These are phyloP conservation scores for Trifolium repens DNA, from an alignment of 306 rosid genomes.

Conservation along the genomic window DNA sequence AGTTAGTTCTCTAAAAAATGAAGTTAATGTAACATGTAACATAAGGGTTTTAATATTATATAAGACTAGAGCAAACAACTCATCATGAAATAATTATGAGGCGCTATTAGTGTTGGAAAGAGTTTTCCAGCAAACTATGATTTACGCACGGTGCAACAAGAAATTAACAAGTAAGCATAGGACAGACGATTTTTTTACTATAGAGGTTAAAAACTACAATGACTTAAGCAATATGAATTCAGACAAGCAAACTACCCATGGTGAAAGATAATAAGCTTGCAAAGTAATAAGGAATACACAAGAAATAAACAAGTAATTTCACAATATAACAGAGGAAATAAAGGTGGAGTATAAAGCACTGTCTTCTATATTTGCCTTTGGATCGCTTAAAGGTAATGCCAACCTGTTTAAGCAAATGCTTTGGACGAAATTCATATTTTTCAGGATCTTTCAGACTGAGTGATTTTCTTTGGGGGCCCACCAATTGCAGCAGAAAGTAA, in stretches of 20 bases:
- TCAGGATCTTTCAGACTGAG: constrained; percentile 96
- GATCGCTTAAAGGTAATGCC: constrained; percentile 14
- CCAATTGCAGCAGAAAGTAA: constrained; percentile 93
- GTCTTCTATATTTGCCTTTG: background rate
- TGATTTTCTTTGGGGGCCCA: constrained; percentile 96
- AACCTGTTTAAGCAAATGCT: constrained; percentile 94
- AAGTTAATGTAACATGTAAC: constrained; percentile 4
- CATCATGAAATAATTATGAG: constrained; percentile 15
- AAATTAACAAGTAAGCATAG: background rate
- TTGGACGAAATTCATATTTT: constrained; percentile 96
- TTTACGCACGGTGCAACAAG: background rate
- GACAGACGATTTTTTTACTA: background rate
- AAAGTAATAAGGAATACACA: background rate
- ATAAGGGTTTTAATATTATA: background rate
- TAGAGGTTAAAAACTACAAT: background rate
- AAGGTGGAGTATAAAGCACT: background rate
- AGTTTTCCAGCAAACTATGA: background rate
- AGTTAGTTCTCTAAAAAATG: background rate
- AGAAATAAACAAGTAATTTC: background rate
- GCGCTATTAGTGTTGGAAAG: background rate
- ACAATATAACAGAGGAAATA: constrained; percentile 14
- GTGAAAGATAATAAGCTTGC: background rate
- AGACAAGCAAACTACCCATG: background rate
- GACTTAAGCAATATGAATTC: background rate
- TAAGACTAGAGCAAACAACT: background rate